phyloP scores from a whole-genome alignment of 1,139 yeast species.

The Sugiyamaella japonica region DNA sequence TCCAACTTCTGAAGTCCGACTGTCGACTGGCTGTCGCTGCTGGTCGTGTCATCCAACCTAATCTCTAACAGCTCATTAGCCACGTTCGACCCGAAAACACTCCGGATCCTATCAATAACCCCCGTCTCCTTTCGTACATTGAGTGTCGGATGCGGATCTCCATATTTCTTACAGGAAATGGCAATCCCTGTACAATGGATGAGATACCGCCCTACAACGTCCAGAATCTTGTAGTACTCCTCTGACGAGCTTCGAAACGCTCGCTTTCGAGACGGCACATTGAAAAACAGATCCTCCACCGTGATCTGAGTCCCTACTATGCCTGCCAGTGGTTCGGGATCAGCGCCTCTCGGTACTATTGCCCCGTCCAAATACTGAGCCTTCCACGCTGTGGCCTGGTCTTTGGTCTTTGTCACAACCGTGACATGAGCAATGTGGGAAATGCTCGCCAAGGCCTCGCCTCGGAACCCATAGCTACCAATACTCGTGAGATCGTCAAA shows the following conservation, averaged over 20 bases:
- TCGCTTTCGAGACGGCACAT: constrained; percentile 74
- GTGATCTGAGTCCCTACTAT: constrained; percentile 79
- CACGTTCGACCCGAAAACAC: constrained; percentile 67
- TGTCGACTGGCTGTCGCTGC: constrained; percentile 21
- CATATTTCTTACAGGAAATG: constrained; percentile 74
- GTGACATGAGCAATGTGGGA: constrained; percentile 64
- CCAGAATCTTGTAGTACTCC: constrained; percentile 74
- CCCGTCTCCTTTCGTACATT: constrained; percentile 28
- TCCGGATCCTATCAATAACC: constrained; percentile 63
- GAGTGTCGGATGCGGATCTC: constrained; percentile 47
- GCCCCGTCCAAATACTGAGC: constrained; percentile 67
- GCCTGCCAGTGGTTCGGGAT: constrained; percentile 82
- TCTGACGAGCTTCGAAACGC: constrained; percentile 60
- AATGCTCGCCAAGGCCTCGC: constrained; percentile 76
- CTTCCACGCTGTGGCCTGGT: constrained; percentile 62
- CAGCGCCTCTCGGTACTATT: constrained; percentile 41
- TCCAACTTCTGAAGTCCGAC: constrained; percentile 51
- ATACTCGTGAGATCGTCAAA: constrained; percentile 54
- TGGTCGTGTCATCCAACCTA: constrained; percentile 31
- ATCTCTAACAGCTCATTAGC: constrained; percentile 65
- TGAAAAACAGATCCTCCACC: constrained; percentile 89
- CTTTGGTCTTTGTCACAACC: constrained; percentile 70
- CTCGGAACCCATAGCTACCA: constrained; percentile 73
- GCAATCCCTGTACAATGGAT: constrained; percentile 71
- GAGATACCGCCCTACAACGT: constrained; percentile 82